Evolutionary conservation across 306 rosid genomes (phyloP).

Genomic region (Fagus sylvatica): DNA sequence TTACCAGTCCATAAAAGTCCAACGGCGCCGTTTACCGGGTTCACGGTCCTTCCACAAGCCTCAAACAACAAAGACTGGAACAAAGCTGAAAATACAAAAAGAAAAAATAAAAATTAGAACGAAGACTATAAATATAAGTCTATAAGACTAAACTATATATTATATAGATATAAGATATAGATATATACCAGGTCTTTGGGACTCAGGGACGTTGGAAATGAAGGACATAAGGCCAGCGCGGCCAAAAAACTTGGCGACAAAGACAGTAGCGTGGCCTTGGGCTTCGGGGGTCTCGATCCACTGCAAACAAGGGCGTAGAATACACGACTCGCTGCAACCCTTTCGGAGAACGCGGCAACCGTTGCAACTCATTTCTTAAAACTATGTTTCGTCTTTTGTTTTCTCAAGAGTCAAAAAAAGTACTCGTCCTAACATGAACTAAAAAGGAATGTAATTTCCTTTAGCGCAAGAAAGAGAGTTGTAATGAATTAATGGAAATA

Average conservation of each 20-base stretch:
- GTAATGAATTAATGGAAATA: too few species aligned
- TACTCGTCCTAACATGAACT: too few species aligned
- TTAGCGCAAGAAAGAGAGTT: constrained; percentile 21
- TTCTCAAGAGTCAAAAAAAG: too few species aligned
- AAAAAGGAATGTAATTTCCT: constrained; percentile 4
- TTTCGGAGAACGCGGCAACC: constrained; percentile 97
- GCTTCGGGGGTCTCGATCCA: constrained; percentile 90
- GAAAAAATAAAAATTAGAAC: neutral
- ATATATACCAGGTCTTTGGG: constrained; percentile 68
- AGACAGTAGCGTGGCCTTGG: constrained; percentile 94
- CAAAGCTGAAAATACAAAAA: constrained; percentile 47
- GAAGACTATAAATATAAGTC: too few species aligned
- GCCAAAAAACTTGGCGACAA: constrained; percentile 98
- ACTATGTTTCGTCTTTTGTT: too few species aligned
- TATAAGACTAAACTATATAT: too few species aligned
- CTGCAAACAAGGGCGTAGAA: constrained; percentile 84
- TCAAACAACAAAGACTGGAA: constrained; percentile 81
- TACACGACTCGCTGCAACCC: constrained; percentile 95
- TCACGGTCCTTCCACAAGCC: constrained; percentile 85
- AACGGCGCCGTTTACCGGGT: constrained; percentile 85
- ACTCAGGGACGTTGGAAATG: constrained; percentile 86
- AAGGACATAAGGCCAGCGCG: constrained; percentile 99
- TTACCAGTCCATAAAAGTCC: constrained; percentile 86
- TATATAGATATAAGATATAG: too few species aligned
- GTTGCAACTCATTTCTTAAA: constrained; percentile 80